Evolutionary conservation across 352 stramenopile genomes (phyloP).

Genomic region (Globisporangium heterothallicum): DNA sequence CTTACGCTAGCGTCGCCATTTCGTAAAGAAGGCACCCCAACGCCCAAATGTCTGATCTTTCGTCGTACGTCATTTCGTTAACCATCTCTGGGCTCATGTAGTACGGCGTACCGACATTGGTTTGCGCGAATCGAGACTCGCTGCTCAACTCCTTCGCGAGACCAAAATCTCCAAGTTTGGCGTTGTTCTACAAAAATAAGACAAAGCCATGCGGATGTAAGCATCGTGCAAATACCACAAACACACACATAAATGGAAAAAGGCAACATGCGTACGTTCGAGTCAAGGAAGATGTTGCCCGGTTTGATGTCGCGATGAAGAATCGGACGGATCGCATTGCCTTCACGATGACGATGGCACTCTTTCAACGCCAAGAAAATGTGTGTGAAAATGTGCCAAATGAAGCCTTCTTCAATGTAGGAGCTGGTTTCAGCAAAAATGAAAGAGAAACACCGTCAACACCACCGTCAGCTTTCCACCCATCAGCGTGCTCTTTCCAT

Average conservation of each 20-base stretch:
- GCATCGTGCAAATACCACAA: background rate
- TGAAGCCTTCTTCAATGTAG: slow-evolving; percentile 90
- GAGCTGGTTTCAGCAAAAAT: slow-evolving; percentile 26
- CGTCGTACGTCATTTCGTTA: slow-evolving; percentile 91
- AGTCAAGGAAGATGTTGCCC: slow-evolving; percentile 91
- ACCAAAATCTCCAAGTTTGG: slow-evolving; percentile 90
- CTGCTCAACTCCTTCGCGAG: slow-evolving; percentile 89
- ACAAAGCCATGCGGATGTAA: background rate
- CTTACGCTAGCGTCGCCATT: slow-evolving; percentile 81
- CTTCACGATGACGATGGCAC: slow-evolving; percentile 85
- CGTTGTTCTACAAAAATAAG: slow-evolving; percentile 61
- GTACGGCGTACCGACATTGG: slow-evolving; percentile 90
- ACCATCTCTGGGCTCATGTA: slow-evolving; percentile 93
- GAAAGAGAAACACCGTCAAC: background rate
- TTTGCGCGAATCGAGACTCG: slow-evolving; percentile 87
- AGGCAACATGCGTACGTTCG: slow-evolving; percentile 46
- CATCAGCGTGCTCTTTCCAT: too few species aligned
- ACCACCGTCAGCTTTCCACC: too few species aligned
- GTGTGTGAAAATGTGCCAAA: slow-evolving; percentile 92
- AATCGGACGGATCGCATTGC: slow-evolving; percentile 77
- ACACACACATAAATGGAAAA: background rate
- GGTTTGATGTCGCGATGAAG: slow-evolving; percentile 91
- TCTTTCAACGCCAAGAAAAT: slow-evolving; percentile 89
- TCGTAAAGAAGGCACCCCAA: slow-evolving; percentile 90
- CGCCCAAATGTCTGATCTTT: slow-evolving; percentile 90